Evolutionary conservation across 2,329 filamentous ascomycete genomes (phyloP).

Genomic region (Aureobasidium sp.): DNA sequence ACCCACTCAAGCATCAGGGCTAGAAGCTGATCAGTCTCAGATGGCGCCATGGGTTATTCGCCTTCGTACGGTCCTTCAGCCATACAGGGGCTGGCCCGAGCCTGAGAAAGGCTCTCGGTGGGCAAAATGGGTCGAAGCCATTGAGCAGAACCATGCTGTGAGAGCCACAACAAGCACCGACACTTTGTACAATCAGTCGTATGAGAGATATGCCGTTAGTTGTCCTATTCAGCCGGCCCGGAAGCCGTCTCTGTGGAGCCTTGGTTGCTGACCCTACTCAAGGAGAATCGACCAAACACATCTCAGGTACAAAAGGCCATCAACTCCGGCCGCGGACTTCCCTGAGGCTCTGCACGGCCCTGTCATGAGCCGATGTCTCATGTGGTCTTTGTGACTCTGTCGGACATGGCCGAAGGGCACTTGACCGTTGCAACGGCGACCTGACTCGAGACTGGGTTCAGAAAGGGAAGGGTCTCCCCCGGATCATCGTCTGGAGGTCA

Average conservation of each 20-base stretch:
- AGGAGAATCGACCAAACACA: constrained; percentile 53
- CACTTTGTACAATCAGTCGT: constrained; percentile 58
- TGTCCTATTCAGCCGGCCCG: not conserved
- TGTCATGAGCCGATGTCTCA: not conserved
- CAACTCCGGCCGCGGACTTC: constrained; percentile 48
- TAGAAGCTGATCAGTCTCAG: constrained; percentile 32
- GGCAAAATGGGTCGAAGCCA: constrained; percentile 61
- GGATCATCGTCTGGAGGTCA: not conserved
- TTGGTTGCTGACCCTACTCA: not conserved
- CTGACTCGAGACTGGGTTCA: not conserved
- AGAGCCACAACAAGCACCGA: constrained; percentile 59
- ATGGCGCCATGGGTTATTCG: constrained; percentile 68
- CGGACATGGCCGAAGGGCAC: not conserved
- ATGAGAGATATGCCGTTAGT: constrained; percentile 47
- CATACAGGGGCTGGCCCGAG: constrained; percentile 58
- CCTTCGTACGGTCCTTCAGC: constrained; percentile 55
- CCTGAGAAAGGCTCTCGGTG: constrained; percentile 56
- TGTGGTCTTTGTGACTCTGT: not conserved
- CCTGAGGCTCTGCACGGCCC: constrained; percentile 35
- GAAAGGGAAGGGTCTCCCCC: not conserved
- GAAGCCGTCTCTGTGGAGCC: too few relatives aligned
- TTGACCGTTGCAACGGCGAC: not conserved
- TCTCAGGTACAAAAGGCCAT: constrained; percentile 39
- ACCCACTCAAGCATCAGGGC: not conserved
- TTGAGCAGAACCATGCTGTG: constrained; percentile 57